Percentiles rank a stretch among this genome's conserved stretches.
Conservation (phyloP, 371 early-diverging fungal genomes). For the Rhizopus arrhizus region DNA sequence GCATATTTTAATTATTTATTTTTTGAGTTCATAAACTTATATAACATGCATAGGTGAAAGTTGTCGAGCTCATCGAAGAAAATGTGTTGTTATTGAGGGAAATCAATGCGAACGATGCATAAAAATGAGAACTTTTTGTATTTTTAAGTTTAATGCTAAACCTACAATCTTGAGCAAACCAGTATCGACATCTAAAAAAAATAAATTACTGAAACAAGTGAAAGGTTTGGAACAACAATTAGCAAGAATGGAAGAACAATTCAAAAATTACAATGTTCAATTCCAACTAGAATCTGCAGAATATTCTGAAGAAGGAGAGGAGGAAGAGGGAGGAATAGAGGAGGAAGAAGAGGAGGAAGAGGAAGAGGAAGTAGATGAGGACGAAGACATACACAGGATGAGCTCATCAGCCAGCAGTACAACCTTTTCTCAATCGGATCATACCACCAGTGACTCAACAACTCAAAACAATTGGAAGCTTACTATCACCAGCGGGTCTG, state of each 20-base stretch:
- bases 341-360: no score
- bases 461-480: constrained; percentile 28
- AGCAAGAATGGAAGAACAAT: constrained; percentile 30
- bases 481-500: constrained; percentile 20
- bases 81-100: constrained; percentile 40
- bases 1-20: constrained; percentile 2
- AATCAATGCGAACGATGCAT: constrained; percentile 44
- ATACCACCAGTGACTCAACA: neutral
- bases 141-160: constrained; percentile 42
- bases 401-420: no score
- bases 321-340: no score
- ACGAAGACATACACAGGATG: no score
- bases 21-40: neutral
- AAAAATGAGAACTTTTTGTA: constrained; percentile 39
- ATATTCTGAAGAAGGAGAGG: neutral
- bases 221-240: constrained; percentile 35
- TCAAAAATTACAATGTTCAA: constrained; percentile 24
- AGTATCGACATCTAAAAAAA: constrained; percentile 37
- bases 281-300: constrained; percentile 7
- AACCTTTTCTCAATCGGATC: neutral
- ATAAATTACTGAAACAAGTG: constrained; percentile 38
- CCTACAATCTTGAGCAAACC: constrained; percentile 37
- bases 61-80: constrained; percentile 51
- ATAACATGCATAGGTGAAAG: constrained; percentile 37
- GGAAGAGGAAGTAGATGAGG: no score